Evolutionary conservation across 441 rosid species (phyloP), one percentile per base, ranked within the genome.

Genomic region (Gossypium schwendimanii): DNA sequence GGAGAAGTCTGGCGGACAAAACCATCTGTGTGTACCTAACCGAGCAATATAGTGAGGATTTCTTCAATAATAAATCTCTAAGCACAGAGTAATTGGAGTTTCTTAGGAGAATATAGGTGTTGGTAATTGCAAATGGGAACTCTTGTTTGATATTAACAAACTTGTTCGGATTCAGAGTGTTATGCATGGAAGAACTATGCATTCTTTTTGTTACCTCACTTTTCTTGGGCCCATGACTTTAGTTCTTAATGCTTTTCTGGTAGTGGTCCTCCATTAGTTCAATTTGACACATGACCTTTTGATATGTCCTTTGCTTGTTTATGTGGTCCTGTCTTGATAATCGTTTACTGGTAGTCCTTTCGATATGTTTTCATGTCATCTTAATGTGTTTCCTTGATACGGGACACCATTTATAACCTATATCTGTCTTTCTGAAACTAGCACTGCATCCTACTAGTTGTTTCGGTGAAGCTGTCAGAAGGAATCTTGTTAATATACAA

Each of bases 281-380:
- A 70, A 55, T 80, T 70, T 75, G 73, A 72, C 69, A 69, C 64
- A 8, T 70, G 75, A 55, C 74, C 76, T 68, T 74, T 47, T 63
- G 60, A 70, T 33, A 66, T 61, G 69, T 63, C 67, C 55, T 55
- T 71, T 63, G 63, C 69, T 63, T 58, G 79, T 41, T 65, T 6
- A 73, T 60, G 82, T 81, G 84, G 85, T 85, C 88, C 83, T 70
- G 23, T 68, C 18, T 71, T 14, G 69, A 73, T 71, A 14, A 36
- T 71, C 60, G 47, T 70, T 78, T 61, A 39, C 4, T 4, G 33
- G 79, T 73, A 82, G 84, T 78, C 80, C 82, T 81, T 61, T 58
- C 31, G 10, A 15, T 3, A 62, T 26, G 53, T 33, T 70, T 75
- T 49, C 41, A 15, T 26, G 7, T 6, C 20, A 14, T 26, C 57